Conservation (phyloP, 1,139 yeast species). For the Lodderomyces pseudojiufengensis region DNA sequence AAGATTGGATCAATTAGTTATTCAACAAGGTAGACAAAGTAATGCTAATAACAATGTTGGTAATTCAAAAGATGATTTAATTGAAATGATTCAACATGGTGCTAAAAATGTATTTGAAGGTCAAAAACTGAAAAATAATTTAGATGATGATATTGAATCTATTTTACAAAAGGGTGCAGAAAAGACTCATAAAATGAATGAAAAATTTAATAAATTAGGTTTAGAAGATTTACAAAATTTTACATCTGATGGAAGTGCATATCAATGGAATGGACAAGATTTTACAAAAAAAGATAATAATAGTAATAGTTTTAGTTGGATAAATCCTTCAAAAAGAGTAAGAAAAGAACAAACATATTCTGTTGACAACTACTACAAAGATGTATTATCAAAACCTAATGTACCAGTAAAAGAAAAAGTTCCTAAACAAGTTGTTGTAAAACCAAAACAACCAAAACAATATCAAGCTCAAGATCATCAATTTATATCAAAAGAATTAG, state of each 20-base stretch:
- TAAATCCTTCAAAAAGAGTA: constrained; percentile 86
- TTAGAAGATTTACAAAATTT: constrained; percentile 90
- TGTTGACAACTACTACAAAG: constrained; percentile 84
- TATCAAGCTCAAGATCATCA: constrained; percentile 82
- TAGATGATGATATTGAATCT: constrained; percentile 76
- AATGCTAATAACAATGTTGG: constrained; percentile 34
- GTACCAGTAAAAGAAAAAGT: constrained; percentile 11
- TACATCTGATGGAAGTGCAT: constrained; percentile 81
- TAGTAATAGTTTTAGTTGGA: constrained; percentile 56
- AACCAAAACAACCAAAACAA: constrained; percentile 63
- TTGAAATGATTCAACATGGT: constrained; percentile 96
- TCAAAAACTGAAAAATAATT: constrained; percentile 29
- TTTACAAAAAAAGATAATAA: constrained; percentile 62
- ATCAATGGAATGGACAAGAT: constrained; percentile 96
- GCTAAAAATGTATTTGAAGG: constrained; percentile 81
- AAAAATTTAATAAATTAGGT: constrained; percentile 79
- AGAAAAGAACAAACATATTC: constrained; percentile 86
- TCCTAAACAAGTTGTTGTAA: constrained; percentile 14
- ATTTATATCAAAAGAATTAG: constrained; percentile 68
- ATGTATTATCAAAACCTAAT: constrained; percentile 53
- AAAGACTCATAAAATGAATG: constrained; percentile 72
- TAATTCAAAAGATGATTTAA: constrained; percentile 74
- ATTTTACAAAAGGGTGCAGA: constrained; percentile 75
- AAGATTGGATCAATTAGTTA: constrained; percentile 88
- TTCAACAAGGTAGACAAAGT: constrained; percentile 81